Evolutionary conservation across 2,329 filamentous ascomycete species (phyloP).

Genomic region (Microdochium bolleyi): DNA sequence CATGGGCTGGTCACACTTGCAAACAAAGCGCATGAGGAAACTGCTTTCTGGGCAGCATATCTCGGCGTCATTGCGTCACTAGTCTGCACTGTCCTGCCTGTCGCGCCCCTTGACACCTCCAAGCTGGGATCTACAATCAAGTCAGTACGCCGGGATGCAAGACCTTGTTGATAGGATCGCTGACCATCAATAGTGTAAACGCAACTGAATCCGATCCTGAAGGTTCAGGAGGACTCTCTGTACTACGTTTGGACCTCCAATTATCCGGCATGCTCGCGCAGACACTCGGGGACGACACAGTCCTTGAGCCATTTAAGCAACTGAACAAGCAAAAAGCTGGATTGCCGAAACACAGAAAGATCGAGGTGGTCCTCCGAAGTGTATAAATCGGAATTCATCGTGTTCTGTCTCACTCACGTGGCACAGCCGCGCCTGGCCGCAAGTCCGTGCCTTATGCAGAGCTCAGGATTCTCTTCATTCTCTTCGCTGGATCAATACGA

Average conservation of each 20-base stretch:
- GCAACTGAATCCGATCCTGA: background rate
- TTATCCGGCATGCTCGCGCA: background rate
- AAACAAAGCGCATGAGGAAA: conserved; percentile 24
- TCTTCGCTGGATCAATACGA: no score
- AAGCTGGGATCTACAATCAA: background rate
- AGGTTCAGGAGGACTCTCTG: background rate
- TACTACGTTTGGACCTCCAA: background rate
- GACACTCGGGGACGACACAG: background rate
- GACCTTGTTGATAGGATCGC: background rate
- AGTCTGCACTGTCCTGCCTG: conserved; percentile 32
- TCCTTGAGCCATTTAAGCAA: background rate
- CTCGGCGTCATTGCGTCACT: conserved; percentile 38
- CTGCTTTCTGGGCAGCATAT: conserved; percentile 45
- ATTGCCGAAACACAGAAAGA: background rate
- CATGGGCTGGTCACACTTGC: conserved; percentile 33
- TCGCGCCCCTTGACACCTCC: conserved; percentile 20
- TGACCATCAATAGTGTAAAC: background rate
- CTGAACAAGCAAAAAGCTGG: background rate
- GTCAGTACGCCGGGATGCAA: background rate
- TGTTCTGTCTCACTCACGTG: background rate
- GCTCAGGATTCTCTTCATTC: no score
- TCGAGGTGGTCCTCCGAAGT: background rate
- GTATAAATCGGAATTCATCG: no score
- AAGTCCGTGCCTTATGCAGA: no score
- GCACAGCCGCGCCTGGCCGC: no score